These are phyloP conservation scores for Kwoniella sp. DNA, from an alignment of 768 basidiomycete species.

Conservation along the genomic window DNA sequence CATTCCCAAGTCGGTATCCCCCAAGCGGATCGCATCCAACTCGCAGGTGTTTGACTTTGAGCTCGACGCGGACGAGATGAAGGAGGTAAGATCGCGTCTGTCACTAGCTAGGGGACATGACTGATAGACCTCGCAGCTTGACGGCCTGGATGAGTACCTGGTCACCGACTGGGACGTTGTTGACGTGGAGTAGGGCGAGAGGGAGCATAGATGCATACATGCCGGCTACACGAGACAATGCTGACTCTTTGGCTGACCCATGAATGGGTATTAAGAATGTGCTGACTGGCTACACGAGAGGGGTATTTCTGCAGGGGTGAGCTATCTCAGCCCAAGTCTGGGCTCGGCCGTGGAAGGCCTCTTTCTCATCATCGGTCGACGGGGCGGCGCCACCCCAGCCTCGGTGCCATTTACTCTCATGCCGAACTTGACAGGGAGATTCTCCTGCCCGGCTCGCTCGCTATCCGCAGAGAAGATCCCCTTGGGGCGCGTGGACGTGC, in stretches of 20 bases:
- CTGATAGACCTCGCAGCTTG: no score
- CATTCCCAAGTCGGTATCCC: slow-evolving; percentile 54
- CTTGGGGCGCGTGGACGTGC: background rate
- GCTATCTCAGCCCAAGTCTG: slow-evolving; percentile 9
- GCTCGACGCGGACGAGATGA: slow-evolving; percentile 53
- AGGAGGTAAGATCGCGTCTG: slow-evolving; percentile 36
- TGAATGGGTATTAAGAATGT: no score
- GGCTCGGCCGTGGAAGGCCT: slow-evolving; percentile 18
- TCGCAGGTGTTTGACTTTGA: slow-evolving; percentile 54
- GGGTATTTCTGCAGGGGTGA: no score
- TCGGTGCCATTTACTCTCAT: no score
- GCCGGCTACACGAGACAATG: no score
- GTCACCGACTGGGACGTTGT: slow-evolving; percentile 52
- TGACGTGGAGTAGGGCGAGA: slow-evolving; percentile 45
- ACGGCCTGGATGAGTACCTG: slow-evolving; percentile 50
- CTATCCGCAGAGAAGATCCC: background rate
- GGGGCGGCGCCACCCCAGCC: no score
- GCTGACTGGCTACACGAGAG: no score
- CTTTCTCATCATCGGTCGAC: slow-evolving; percentile 8
- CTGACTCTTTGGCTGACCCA: no score
- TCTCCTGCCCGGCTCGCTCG: no score
- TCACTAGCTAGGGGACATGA: no score
- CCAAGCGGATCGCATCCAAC: slow-evolving; percentile 53
- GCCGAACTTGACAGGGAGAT: no score
- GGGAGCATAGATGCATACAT: no score